Conservation (phyloP, 1,139 yeast genomes). For the Meyerozyma sp. region DNA sequence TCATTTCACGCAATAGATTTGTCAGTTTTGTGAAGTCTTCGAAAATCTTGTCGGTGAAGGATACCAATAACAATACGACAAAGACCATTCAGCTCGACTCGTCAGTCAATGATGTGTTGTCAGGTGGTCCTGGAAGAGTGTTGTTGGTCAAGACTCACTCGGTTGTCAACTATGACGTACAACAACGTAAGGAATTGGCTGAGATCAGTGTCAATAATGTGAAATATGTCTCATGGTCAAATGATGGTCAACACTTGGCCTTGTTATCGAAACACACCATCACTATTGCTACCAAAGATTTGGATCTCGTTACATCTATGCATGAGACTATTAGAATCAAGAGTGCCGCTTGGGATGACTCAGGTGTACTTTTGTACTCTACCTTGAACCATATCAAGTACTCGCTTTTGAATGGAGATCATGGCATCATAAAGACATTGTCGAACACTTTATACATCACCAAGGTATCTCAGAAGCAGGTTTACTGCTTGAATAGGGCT, state of each 20-base stretch:
- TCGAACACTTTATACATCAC: conserved; percentile 86
- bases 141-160: conserved; percentile 66
- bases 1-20: conserved; percentile 91
- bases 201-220: conserved; percentile 73
- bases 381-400: conserved; percentile 95
- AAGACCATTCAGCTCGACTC: conserved; percentile 75
- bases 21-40: conserved; percentile 68
- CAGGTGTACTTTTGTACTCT: conserved; percentile 85
- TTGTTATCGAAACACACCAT: conserved; percentile 89
- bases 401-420: conserved; percentile 88
- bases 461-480: conserved; percentile 63
- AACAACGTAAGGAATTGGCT: conserved; percentile 76
- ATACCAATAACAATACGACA: conserved; percentile 74
- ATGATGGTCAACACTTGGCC: conserved; percentile 84
- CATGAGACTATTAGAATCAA: conserved; percentile 97
- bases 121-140: conserved; percentile 81
- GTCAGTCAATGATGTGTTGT: conserved; percentile 65
- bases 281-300: conserved; percentile 74
- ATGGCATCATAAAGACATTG: conserved; percentile 88
- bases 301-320: conserved; percentile 76
- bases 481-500: conserved; percentile 76
- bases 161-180: conserved; percentile 85
- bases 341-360: conserved; percentile 97
- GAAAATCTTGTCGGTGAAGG: conserved; percentile 73
- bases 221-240: conserved; percentile 86